Percentiles rank a stretch among this genome's conserved stretches.
phyloP scores from a whole-genome alignment of 202 grass and related monocot genomes.

The Schoenoplectus tabernaemontani region DNA sequence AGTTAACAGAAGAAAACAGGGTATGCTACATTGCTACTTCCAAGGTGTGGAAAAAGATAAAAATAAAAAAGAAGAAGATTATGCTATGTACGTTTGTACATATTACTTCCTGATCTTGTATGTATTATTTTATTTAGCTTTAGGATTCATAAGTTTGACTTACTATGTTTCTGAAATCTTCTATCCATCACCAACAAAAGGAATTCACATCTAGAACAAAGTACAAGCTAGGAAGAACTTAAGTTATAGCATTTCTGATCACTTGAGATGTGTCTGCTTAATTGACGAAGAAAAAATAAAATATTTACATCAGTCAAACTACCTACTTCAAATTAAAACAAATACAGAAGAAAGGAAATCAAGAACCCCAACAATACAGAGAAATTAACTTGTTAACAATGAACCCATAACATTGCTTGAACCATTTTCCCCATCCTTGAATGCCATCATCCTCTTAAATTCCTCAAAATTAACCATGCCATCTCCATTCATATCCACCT shows the following conservation, averaged over 20 bases:
- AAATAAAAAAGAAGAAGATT: background rate
- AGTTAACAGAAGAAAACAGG: background rate
- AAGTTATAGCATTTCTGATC: background rate
- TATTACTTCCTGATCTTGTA: background rate
- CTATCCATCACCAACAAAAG: background rate
- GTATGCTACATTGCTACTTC: background rate
- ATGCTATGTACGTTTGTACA: background rate
- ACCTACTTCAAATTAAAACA: background rate
- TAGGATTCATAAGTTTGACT: background rate
- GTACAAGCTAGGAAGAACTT: background rate
- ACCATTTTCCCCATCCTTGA: slow-evolving; percentile 22
- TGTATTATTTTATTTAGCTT: background rate
- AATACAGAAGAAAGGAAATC: background rate
- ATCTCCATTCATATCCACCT: slow-evolving; percentile 38
- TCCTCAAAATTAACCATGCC: slow-evolving; percentile 40
- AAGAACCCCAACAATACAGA: background rate
- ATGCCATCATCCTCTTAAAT: slow-evolving; percentile 47
- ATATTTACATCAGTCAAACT: slow-evolving; percentile 13
- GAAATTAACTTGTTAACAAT: slow-evolving; percentile 12
- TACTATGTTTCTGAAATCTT: background rate
- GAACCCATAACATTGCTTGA: slow-evolving; percentile 4
- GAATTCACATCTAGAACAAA: background rate
- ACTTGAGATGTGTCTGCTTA: background rate
- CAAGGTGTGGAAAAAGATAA: background rate
- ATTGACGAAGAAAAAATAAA: background rate